A percentile compares a stretch with the other conserved stretches of the same genome.
phyloP scores from a whole-genome alignment of 495 filamentous ascomycete species.

The Tuber umbilicatum region DNA sequence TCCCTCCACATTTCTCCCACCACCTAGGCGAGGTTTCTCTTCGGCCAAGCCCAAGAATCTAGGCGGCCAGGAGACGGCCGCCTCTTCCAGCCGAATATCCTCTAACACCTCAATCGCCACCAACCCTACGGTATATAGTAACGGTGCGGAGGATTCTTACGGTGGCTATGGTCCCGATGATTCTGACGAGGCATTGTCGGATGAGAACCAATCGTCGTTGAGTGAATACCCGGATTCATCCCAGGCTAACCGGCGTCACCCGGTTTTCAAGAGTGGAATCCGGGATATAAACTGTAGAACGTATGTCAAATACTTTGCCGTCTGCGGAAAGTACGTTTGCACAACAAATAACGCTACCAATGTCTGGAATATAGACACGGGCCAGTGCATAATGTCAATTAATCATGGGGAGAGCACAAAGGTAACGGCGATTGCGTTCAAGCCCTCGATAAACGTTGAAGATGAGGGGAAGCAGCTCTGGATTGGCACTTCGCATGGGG shows the following conservation, averaged over 20 bases:
- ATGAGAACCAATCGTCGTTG: slow-evolving; percentile 32
- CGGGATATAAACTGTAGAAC: slow-evolving; percentile 73
- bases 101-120: slow-evolving; percentile 26
- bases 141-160: slow-evolving; percentile 37
- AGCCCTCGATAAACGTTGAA: slow-evolving; percentile 63
- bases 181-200: slow-evolving; percentile 40
- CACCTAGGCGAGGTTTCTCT: slow-evolving; percentile 24
- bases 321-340: slow-evolving; percentile 80
- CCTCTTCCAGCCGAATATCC: slow-evolving; percentile 11
- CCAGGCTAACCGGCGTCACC: slow-evolving; percentile 74
- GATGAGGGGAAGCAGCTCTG: slow-evolving; percentile 81
- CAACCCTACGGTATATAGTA: slow-evolving; percentile 47
- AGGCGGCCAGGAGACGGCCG: slow-evolving; percentile 18
- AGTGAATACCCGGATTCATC: slow-evolving; percentile 78
- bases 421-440: slow-evolving; percentile 74
- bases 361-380: slow-evolving; percentile 77
- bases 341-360: slow-evolving; percentile 76
- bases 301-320: slow-evolving; percentile 75
- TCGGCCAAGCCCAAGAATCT: slow-evolving; percentile 14
- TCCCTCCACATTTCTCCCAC: slow-evolving; percentile 30
- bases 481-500: slow-evolving; percentile 81
- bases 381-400: slow-evolving; percentile 71
- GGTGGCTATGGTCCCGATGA: slow-evolving; percentile 37
- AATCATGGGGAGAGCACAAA: slow-evolving; percentile 72
- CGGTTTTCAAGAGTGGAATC: slow-evolving; percentile 60